These are phyloP conservation scores for Adansonia grandidieri DNA, from an alignment of 441 rosid species.

Conservation along the genomic window DNA sequence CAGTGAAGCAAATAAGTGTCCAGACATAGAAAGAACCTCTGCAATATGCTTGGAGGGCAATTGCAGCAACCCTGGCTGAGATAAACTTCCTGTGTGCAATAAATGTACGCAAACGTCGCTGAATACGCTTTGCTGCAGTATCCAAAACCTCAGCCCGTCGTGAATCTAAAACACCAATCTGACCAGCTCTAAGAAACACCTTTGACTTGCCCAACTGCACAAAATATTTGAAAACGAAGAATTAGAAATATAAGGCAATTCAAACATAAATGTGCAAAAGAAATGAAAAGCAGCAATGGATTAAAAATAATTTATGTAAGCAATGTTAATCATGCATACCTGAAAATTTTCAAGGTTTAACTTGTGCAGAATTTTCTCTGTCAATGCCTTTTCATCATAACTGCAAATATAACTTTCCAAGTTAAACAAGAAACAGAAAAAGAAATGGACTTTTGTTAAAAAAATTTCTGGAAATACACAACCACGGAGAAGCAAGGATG, in stretches of 20 bases:
- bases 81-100: conserved; percentile 59
- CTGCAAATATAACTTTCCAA: conserved; percentile 45
- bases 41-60: conserved; percentile 80
- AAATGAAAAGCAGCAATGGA: not conserved
- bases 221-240: conserved; percentile 25
- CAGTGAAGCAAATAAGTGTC: conserved; percentile 1
- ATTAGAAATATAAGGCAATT: conserved; percentile 20
- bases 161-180: conserved; percentile 87
- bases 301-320: conserved; percentile 25
- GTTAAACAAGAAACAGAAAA: conserved; percentile 24
- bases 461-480: not conserved
- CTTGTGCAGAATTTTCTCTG: conserved; percentile 72
- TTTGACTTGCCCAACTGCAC: conserved; percentile 88
- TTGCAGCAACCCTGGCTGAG: conserved; percentile 59
- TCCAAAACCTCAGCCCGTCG: conserved; percentile 90
- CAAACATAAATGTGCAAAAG: conserved; percentile 2
- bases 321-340: conserved; percentile 47
- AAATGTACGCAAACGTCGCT: conserved; percentile 66
- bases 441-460: not conserved
- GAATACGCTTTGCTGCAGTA: conserved; percentile 78
- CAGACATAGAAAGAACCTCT: conserved; percentile 59
- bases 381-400: conserved; percentile 78
- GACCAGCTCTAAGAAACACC: conserved; percentile 98
- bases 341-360: conserved; percentile 87
- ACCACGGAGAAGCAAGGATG: not conserved